Percentiles rank a stretch among this genome's conserved stretches.
Conservation (phyloP, 257 asterid species). For the Solanum pimpinellifolium region DNA sequence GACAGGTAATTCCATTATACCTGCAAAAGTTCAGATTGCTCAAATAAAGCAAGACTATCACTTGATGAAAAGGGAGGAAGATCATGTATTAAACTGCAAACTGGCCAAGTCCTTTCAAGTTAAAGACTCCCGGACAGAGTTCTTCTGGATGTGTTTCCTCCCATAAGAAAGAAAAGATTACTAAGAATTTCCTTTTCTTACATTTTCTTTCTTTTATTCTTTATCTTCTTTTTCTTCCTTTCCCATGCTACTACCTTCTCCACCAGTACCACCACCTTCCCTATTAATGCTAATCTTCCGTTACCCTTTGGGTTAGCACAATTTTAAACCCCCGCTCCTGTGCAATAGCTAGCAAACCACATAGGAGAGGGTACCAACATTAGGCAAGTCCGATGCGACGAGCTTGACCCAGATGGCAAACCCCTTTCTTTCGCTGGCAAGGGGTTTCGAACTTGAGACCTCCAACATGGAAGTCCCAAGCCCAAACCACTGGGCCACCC, state of each 20-base stretch:
- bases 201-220: background rate
- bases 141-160: background rate
- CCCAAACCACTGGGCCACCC: background rate
- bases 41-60: background rate
- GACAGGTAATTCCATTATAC: slow-evolving; percentile 79
- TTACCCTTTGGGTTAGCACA: background rate
- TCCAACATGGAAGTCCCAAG: no score
- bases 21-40: slow-evolving; percentile 29
- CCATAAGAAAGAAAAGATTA: background rate
- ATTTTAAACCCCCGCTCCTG: no score
- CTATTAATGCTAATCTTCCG: background rate
- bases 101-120: background rate
- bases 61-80: background rate
- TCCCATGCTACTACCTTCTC: background rate
- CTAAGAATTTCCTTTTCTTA: background rate
- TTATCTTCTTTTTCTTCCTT: background rate
- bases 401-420: no score
- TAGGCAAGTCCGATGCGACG: no score
- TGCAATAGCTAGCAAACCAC: no score
- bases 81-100: background rate
- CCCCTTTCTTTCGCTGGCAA: no score
- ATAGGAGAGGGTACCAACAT: no score
- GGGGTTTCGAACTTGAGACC: no score
- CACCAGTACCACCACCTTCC: background rate
- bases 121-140: background rate